Base-by-base conservation (phyloP, 179 eudicot species). In the Beta lomatogona region DNA sequence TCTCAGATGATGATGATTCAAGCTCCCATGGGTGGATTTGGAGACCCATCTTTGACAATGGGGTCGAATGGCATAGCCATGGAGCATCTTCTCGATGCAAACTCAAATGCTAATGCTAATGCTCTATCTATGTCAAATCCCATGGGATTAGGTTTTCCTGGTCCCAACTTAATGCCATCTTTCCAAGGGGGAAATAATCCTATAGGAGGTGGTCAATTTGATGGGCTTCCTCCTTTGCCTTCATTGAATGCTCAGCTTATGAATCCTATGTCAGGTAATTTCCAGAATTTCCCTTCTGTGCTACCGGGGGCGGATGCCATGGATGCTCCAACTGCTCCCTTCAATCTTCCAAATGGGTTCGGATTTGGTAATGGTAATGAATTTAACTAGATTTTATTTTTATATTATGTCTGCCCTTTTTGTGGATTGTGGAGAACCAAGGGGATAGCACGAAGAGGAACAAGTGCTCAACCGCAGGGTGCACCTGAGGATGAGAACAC, bases 1-100 rank as follows among this genome's bases (percentile, higher is more conserved):
- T 66, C 75, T 64, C 80, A 73, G 10, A 76, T 77, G 77, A 19
- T 25, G 70, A 66, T 31, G 79, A 45, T 25, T 28, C 78, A 77
- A 41, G n/a, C 75, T 72, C 71, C 82, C 55, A 52, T 25, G 50
- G 57, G 73, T 50, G 25, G 52, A 2, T 10, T 75, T 64, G 73
- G 25, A 58, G 65, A 79, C 67, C 73, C 76, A 18, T 53, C 72
- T 18, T 53, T 57, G 9, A 19, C 65, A 60, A 58, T 75, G 59
- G 78, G 60, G 13, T 44, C 66, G 5, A 64, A 60, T 54, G 78
- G 55, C 48, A 54, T 45, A 41, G 73, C 48, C 45, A n/a, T 80
- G 5, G 52, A 80, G 28, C 67, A 10, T 63, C 70, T 18, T 21
- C 44, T 64, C 52, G 57, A 52, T 54, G 53, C 60, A 16, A 72